A percentile compares a stretch with the other conserved stretches of the same genome.
Evolutionary conservation across 2,329 filamentous ascomycete species (phyloP).

Genomic region (Aspergillus tanneri): DNA sequence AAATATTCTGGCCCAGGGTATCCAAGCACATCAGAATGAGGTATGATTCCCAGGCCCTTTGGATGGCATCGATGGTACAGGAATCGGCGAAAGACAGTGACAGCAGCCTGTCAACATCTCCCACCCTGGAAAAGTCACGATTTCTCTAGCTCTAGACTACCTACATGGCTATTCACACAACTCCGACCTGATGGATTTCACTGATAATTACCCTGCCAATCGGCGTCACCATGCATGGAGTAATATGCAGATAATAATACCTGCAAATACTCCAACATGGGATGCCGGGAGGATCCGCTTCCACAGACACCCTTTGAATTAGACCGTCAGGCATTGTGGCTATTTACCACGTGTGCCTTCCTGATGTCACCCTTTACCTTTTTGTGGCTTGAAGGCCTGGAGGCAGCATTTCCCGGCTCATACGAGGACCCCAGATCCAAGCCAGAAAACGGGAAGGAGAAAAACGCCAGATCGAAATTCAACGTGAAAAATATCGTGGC

Average conservation of each 20-base stretch:
- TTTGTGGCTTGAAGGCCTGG: constrained; percentile 58
- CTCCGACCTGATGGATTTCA: neutral
- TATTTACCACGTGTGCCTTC: constrained; percentile 56
- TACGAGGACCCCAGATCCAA: constrained; percentile 22
- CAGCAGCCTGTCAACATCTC: too few species aligned
- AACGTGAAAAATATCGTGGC: constrained; percentile 40
- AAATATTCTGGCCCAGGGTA: constrained; percentile 57
- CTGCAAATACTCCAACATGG: neutral
- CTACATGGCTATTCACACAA: too few species aligned
- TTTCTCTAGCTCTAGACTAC: too few species aligned
- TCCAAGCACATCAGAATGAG: constrained; percentile 50
- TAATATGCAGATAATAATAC: neutral
- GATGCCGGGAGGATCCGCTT: neutral
- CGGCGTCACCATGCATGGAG: constrained; percentile 1
- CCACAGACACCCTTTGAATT: constrained; percentile 46
- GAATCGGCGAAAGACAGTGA: too few species aligned
- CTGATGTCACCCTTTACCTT: constrained; percentile 59
- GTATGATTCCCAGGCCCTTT: too few species aligned
- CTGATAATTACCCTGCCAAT: neutral
- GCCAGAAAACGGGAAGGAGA: constrained; percentile 15
- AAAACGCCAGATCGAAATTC: constrained; percentile 19
- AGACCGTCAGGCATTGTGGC: constrained; percentile 51
- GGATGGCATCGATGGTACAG: too few species aligned
- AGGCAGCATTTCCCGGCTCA: constrained; percentile 52
- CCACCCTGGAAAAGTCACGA: too few species aligned